Base-by-base conservation (phyloP, 257 asterid genomes). In the Rubia yunnanensis region DNA sequence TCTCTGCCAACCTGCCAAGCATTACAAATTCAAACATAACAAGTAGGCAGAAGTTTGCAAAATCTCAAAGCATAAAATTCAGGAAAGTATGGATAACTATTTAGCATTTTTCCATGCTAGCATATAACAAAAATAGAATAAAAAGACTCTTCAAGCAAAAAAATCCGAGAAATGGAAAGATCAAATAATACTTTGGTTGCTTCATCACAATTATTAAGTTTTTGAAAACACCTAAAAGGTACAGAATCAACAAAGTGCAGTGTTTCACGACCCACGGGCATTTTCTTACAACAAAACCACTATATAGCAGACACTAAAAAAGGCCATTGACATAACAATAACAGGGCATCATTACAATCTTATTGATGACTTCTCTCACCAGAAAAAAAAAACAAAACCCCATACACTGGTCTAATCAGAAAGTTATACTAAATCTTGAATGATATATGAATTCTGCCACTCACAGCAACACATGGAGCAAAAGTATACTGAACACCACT, bases 401-500 rank as follows among this genome's bases (percentile, higher is more conserved):
- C 5, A 39, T 56, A 63, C 18, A 35, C 66, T 11, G 26, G 18
- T 22, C 28, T 41, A 23, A 2, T 39, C 7, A 26, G 2, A 39
- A 63, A 3, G 0, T 3, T 1, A 5, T 10, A 35, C 13, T 10
- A 10, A 28, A 54, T 32, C 60, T 1, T 2, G 34, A 39, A 64
- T 10, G 35, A 20, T 14, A 7, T 17, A 32, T 13, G 8, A 48
- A 22, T 1, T 6, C 38, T 13, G 58, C 28, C 5, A 85, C 99
- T 89, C 82, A 92, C 99, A 77, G 99, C 99, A 74, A 92, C 92
- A 77, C 97, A 92, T 20, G 99, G 99, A 61, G 99, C 88, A 77
- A 92, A 92, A n/a, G 94, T 84, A 84, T 86, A 92, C 9, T 81
- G 96, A 14, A 87, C 82, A 24, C 99, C 99, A 28, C 92, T 77